Conservation (phyloP, 2,329 filamentous ascomycete genomes). For the Cladosporium sp. region DNA sequence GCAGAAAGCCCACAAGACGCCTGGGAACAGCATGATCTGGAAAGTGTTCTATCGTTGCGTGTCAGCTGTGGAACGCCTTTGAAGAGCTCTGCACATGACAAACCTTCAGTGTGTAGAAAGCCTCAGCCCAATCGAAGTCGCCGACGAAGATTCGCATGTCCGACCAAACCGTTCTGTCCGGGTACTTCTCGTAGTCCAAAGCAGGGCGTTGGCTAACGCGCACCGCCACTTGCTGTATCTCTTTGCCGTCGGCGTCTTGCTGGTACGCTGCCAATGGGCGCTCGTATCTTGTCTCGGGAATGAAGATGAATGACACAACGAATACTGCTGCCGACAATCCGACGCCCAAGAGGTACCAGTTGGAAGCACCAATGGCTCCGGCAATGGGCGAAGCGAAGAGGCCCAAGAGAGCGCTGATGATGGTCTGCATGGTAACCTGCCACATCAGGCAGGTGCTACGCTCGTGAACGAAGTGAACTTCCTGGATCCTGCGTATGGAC, state of each 20-base stretch:
- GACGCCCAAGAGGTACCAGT: constrained; percentile 43
- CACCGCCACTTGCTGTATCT: constrained; percentile 15
- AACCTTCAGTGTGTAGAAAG: constrained; percentile 26
- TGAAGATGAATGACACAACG: constrained; percentile 35
- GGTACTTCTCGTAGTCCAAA: constrained; percentile 37
- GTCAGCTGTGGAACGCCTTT: not conserved
- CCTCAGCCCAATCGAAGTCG: constrained; percentile 36
- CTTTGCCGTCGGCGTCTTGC: constrained; percentile 22
- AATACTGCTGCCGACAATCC: constrained; percentile 33
- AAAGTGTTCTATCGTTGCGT: constrained; percentile 17
- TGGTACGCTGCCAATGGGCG: constrained; percentile 37
- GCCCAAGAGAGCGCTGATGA: constrained; percentile 35
- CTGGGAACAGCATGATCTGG: constrained; percentile 33
- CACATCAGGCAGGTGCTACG: constrained; percentile 39
- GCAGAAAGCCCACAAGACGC: constrained; percentile 40
- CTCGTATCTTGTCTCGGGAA: constrained; percentile 43
- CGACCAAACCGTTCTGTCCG: constrained; percentile 34
- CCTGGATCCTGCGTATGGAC: constrained; percentile 22
- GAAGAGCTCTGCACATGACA: not conserved
- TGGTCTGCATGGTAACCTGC: constrained; percentile 40
- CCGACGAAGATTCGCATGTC: constrained; percentile 41
- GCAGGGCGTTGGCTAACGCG: constrained; percentile 20
- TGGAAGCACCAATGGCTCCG: constrained; percentile 36
- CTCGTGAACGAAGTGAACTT: constrained; percentile 45
- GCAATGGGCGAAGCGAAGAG: constrained; percentile 43